Conservation (phyloP, 345 rosid species). For the Psidium guajava region DNA sequence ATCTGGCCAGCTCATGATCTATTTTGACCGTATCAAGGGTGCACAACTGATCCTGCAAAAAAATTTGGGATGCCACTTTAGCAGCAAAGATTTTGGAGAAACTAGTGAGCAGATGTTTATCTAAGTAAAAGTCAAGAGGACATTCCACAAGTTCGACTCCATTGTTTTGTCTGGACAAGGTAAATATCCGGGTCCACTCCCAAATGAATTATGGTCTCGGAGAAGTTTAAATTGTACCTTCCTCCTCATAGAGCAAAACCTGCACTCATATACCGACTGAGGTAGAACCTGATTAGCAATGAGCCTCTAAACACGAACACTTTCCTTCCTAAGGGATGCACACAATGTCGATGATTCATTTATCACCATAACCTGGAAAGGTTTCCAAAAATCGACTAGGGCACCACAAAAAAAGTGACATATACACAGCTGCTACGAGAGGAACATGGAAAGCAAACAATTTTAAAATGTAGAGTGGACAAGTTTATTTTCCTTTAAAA, state of each 20-base stretch:
- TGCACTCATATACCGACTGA: constrained; percentile 48
- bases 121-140: neutral
- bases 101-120: neutral
- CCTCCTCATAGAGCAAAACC: constrained; percentile 50
- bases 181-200: neutral
- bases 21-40: constrained; percentile 41
- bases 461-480: neutral
- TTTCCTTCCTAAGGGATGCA: constrained; percentile 57
- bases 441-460: neutral
- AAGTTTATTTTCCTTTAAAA: neutral
- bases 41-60: constrained; percentile 52
- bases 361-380: constrained; percentile 57
- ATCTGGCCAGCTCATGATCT: constrained; percentile 38
- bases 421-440: neutral
- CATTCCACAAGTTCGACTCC: neutral
- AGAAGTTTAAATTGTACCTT: constrained; percentile 28
- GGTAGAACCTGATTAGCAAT: constrained; percentile 66
- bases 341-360: constrained; percentile 67
- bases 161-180: neutral
- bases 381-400: neutral
- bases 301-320: constrained; percentile 53
- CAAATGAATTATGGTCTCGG: neutral
- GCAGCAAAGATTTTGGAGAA: neutral
- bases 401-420: neutral
- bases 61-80: neutral